Evolutionary conservation across 2,329 filamentous ascomycete genomes (phyloP).

Genomic region (Zymoseptoria pseudotritici): DNA sequence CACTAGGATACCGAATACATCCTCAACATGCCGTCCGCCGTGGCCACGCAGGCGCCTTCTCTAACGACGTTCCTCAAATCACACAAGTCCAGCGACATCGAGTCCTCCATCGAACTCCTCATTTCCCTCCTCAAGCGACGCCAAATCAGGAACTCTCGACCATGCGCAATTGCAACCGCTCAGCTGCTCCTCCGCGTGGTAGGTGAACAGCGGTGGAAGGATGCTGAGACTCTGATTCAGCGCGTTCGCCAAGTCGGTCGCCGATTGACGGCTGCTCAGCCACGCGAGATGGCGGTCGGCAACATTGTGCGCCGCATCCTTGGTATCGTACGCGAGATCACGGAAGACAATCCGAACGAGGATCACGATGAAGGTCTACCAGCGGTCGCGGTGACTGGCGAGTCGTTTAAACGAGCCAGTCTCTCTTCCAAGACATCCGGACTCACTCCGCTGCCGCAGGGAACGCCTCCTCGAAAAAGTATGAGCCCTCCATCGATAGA

Average conservation of each 20-base stretch:
- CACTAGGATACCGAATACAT: constrained; percentile 1
- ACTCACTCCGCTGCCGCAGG: constrained; percentile 42
- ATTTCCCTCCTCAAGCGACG: constrained; percentile 81
- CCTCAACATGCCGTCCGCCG: constrained; percentile 50
- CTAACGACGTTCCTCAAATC: constrained; percentile 72
- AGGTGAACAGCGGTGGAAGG: constrained; percentile 67
- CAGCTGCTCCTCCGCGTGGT: constrained; percentile 84
- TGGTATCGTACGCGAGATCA: constrained; percentile 84
- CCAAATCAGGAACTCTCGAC: constrained; percentile 79
- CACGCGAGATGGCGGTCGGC: constrained; percentile 82
- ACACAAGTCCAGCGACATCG: constrained; percentile 66
- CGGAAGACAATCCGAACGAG: constrained; percentile 62
- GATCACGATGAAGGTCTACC: constrained; percentile 42
- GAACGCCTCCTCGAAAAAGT: constrained; percentile 22
- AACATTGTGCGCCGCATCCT: constrained; percentile 90
- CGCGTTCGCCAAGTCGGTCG: constrained; percentile 73
- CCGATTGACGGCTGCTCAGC: constrained; percentile 73
- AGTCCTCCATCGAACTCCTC: constrained; percentile 75
- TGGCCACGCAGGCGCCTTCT: constrained; percentile 56
- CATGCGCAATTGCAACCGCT: constrained; percentile 85
- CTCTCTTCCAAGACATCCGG: constrained; percentile 37
- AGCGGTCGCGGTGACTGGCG: constrained; percentile 14
- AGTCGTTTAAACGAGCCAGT: constrained; percentile 13
- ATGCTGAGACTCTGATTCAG: constrained; percentile 70
- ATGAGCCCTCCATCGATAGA: constrained; percentile 1